phyloP scores from a whole-genome alignment of 2,329 filamentous ascomycete species.

The Trichoderma pleuroti region DNA sequence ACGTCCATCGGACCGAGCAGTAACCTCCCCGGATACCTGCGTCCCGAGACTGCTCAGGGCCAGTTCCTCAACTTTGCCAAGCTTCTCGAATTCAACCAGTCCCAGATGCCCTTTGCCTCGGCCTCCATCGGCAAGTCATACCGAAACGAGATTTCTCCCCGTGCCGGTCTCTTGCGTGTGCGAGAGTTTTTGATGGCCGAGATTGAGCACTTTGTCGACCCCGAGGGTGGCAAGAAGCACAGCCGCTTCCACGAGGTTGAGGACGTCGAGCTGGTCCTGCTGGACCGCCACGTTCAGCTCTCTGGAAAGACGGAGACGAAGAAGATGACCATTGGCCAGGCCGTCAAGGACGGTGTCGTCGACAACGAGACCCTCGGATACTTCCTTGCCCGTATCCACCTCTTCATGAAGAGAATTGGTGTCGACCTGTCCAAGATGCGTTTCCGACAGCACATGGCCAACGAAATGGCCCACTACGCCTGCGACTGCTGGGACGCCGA shows the following conservation, averaged over 20 bases:
- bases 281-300: conserved; percentile 82
- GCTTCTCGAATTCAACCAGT: conserved; percentile 93
- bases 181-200: conserved; percentile 99
- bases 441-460: conserved; percentile 93
- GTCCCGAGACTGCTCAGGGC: conserved; percentile 94
- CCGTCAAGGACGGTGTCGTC: conserved; percentile 76
- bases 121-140: conserved; percentile 97
- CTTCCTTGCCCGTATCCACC: conserved; percentile 89
- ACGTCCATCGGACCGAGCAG: conserved; percentile 91
- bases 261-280: conserved; percentile 75
- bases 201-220: conserved; percentile 98
- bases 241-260: conserved; percentile 80
- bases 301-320: conserved; percentile 75
- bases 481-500: conserved; percentile 98
- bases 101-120: conserved; percentile 93
- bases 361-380: conserved; percentile 98
- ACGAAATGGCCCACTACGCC: conserved; percentile 82
- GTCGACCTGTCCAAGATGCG: conserved; percentile 84
- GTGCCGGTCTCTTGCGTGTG: conserved; percentile 85
- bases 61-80: conserved; percentile 98
- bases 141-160: conserved; percentile 95
- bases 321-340: conserved; percentile 76
- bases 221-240: conserved; percentile 92
- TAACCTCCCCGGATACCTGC: conserved; percentile 78
- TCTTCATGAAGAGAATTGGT: conserved; percentile 85